These are phyloP conservation scores for Venturia oleaginea DNA, from an alignment of 2,329 filamentous ascomycete species.

Conservation along the genomic window DNA sequence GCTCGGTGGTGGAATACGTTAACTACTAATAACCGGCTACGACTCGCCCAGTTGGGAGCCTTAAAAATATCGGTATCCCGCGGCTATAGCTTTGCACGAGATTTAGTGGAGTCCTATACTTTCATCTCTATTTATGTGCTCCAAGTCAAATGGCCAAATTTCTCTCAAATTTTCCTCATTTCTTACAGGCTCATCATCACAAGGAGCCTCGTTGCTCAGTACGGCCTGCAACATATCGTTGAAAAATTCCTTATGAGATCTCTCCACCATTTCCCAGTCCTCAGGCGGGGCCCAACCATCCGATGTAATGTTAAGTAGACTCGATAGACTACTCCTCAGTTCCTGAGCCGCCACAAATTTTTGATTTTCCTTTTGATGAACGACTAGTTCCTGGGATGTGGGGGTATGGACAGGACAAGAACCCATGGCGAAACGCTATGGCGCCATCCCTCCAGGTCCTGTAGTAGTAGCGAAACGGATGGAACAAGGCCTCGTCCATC, in stretches of 20 bases:
- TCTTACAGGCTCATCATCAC: slow-evolving; percentile 28
- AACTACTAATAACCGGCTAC: no score
- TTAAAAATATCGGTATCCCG: no score
- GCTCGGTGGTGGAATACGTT: no score
- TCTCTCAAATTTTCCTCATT: slow-evolving; percentile 25
- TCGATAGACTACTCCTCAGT: slow-evolving; percentile 22
- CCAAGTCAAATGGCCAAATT: slow-evolving; percentile 29
- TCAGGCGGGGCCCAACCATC: slow-evolving; percentile 31
- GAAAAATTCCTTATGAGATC: no score
- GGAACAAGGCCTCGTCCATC: slow-evolving; percentile 29
- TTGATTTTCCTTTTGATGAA: slow-evolving; percentile 25
- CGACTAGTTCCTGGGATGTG: slow-evolving; percentile 20
- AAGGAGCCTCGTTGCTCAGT: no score
- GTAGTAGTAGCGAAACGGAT: slow-evolving; percentile 33
- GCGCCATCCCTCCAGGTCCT: slow-evolving; percentile 34
- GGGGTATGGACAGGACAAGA: slow-evolving; percentile 26
- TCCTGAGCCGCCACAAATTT: slow-evolving; percentile 27
- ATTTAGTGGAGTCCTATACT: no score
- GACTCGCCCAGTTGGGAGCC: no score
- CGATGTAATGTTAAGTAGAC: slow-evolving; percentile 24
- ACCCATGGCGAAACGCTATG: slow-evolving; percentile 29
- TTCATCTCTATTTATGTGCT: no score
- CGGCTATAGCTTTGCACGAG: no score
- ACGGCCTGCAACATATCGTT: no score
- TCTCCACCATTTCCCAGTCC: slow-evolving; percentile 24